phyloP scores from a whole-genome alignment of 495 filamentous ascomycete species.

The Monascus purpureus region DNA sequence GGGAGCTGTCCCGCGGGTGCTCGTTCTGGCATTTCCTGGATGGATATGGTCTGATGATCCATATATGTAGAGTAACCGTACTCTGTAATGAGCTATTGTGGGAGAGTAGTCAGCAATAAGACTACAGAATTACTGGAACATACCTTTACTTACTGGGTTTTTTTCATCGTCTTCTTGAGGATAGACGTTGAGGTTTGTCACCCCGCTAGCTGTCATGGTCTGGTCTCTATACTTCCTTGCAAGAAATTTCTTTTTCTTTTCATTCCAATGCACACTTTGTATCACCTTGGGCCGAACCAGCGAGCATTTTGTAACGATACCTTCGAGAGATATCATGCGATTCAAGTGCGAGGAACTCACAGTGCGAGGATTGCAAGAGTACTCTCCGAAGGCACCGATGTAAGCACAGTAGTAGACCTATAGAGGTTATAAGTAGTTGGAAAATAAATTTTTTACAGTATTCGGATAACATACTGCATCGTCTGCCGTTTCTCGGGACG shows the following conservation, averaged over 20 bases:
- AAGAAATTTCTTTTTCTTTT: constrained; percentile 68
- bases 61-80: constrained; percentile 92
- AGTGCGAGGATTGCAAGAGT: constrained; percentile 87
- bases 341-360: constrained; percentile 80
- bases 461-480: constrained; percentile 37
- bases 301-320: constrained; percentile 93
- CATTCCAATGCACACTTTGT: constrained; percentile 93
- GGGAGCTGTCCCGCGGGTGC: constrained; percentile 93
- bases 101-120: constrained; percentile 5
- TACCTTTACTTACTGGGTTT: constrained; percentile 36
- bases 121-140: not conserved
- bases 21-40: constrained; percentile 98
- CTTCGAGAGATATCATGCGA: constrained; percentile 92
- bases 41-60: constrained; percentile 95
- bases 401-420: constrained; percentile 88
- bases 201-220: constrained; percentile 85
- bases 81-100: constrained; percentile 61
- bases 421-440: not conserved
- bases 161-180: constrained; percentile 85
- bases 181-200: constrained; percentile 79
- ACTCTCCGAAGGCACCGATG: constrained; percentile 88
- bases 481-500: constrained; percentile 41
- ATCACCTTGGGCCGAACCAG: constrained; percentile 92
- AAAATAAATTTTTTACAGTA: not conserved
- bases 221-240: constrained; percentile 84